Evolutionary conservation across 2,329 filamentous ascomycete genomes (phyloP), one percentile per base, ranked within the genome.

Genomic region (Westerdykella aurantiaca): DNA sequence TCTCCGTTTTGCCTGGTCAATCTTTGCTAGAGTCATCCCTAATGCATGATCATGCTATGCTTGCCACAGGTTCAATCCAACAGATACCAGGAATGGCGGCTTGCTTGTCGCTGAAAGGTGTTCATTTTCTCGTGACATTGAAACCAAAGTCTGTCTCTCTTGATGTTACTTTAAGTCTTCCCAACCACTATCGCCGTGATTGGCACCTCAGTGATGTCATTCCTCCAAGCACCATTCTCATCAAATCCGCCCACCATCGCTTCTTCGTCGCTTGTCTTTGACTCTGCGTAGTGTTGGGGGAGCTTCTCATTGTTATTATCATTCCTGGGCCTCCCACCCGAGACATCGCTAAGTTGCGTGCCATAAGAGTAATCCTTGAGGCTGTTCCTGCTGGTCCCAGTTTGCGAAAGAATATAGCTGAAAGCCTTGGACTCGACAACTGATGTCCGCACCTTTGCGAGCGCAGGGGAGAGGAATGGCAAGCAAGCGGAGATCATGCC

Each of bases 401-500:
- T 35, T 6, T 21, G 34, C 5, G 34, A 38, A 11, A 6, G 14
- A 16, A 38, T 38, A 22, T 38, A 38, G 37, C 34, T 21, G 34
- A 35, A 35, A 21, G 34, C 34, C n/a, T 21, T 16, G 34, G 34
- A 35, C 13, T 35, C 34, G 17, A 21, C 34, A 11, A 35, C 34
- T 11, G 34, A 12, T 6, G 41, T n/a, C 25, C 22, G 16, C 18
- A 14, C 39, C 22, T 42, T 23, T 25, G 22, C 9, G 33, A 42
- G 14, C 2, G 33, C 14, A 6, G 40, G 40, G 31, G 39, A 42
- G 3, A 42, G 14, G 39, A 42, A 22, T 13, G 39, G 39, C 16
- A 42, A 31, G n/a, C 39, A 42, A 22, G 39, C 39, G n/a, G 33
- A 37, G 34, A 42, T 37, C n/a, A 42, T 35, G 17, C 40, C 40